These are phyloP conservation scores for Venustampulla echinocandica DNA, from an alignment of 495 filamentous ascomycete species.

Conservation along the genomic window DNA sequence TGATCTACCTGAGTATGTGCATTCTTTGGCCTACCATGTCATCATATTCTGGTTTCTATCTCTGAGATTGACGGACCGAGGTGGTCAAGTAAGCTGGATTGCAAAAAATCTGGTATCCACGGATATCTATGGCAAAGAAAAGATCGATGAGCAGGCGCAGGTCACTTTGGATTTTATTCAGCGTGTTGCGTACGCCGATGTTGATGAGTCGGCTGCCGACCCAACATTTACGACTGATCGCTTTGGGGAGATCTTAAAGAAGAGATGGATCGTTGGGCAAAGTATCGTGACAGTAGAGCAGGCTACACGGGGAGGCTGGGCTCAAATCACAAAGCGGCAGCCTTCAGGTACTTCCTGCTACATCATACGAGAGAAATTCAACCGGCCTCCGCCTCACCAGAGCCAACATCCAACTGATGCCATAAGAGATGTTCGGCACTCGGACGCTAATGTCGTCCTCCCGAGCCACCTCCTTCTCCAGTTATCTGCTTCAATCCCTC, in stretches of 20 bases:
- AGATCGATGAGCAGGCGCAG: constrained; percentile 83
- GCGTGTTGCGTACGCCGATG: constrained; percentile 75
- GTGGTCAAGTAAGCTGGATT: constrained; percentile 82
- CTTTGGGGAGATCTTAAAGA: constrained; percentile 61
- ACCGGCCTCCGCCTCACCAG: constrained; percentile 59
- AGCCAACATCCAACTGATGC: constrained; percentile 41
- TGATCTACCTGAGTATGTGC: constrained; percentile 83
- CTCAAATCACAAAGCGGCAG: constrained; percentile 73
- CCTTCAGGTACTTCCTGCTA: constrained; percentile 77
- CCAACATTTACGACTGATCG: constrained; percentile 50
- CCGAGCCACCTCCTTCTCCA: constrained; percentile 83
- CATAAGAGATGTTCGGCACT: constrained; percentile 34
- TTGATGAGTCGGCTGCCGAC: constrained; percentile 60
- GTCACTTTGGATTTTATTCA: constrained; percentile 97
- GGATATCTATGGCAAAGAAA: constrained; percentile 62
- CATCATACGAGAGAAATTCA: constrained; percentile 63
- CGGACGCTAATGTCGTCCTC: constrained; percentile 44
- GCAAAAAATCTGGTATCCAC: constrained; percentile 72
- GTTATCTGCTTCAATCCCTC: constrained; percentile 62
- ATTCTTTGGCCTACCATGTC: constrained; percentile 85
- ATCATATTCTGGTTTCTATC: constrained; percentile 95
- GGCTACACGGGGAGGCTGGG: constrained; percentile 60
- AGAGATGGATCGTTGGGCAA: constrained; percentile 79
- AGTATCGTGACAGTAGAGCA: constrained; percentile 84
- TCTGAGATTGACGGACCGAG: constrained; percentile 71